These are phyloP conservation scores for Oenanthe javanica DNA, from an alignment of 140 eudicot species.

Conservation along the genomic window DNA sequence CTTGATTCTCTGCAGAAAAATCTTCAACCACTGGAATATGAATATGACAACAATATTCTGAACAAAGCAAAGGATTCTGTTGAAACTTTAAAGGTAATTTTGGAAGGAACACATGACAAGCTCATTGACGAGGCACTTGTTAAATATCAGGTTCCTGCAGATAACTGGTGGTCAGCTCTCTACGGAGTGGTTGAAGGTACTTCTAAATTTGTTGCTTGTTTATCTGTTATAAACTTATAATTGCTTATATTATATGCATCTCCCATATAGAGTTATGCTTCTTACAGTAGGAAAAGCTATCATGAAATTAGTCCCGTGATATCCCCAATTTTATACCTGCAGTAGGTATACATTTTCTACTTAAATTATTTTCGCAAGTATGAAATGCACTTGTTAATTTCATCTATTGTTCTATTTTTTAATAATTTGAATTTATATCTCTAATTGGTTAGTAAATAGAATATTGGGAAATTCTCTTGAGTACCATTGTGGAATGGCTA, in stretches of 20 bases:
- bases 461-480: too few species aligned
- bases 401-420: neutral
- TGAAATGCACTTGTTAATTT: neutral
- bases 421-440: neutral
- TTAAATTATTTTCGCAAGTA: neutral
- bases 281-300: neutral
- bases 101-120: slow-evolving; percentile 53
- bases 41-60: slow-evolving; percentile 32
- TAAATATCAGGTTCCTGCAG: slow-evolving; percentile 31
- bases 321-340: neutral
- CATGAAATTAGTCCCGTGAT: neutral
- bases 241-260: neutral
- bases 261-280: neutral
- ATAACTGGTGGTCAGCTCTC: slow-evolving; percentile 63
- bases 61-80: slow-evolving; percentile 57
- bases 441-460: neutral
- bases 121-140: slow-evolving; percentile 36
- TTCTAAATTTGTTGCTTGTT: neutral
- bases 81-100: slow-evolving; percentile 43
- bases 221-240: neutral
- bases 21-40: slow-evolving; percentile 28
- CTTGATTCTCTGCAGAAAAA: slow-evolving; percentile 36
- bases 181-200: slow-evolving; percentile 61
- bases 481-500: too few species aligned
- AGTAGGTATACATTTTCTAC: neutral